A percentile compares a stretch with the other conserved stretches of the same genome.
phyloP scores from a whole-genome alignment of 306 rosid species.

The Astragalus glycyphyllos region DNA sequence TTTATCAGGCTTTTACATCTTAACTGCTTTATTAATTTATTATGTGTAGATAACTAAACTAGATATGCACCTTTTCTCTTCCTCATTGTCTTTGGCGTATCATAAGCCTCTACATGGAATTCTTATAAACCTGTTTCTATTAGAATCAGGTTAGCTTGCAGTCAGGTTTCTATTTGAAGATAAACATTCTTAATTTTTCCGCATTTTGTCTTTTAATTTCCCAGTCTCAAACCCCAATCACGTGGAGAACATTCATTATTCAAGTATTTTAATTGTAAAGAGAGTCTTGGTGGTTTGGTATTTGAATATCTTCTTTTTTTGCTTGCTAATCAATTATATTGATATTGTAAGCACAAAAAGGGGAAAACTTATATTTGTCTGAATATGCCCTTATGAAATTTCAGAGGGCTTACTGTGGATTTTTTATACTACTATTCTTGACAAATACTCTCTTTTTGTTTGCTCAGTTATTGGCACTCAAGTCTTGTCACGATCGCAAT shows the following conservation, averaged over 20 bases:
- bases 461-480: slow-evolving; percentile 79
- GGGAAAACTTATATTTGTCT: slow-evolving; percentile 6
- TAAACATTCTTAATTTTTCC: slow-evolving; percentile 11
- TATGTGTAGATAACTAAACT: background rate
- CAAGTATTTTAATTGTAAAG: slow-evolving; percentile 13
- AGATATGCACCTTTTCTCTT: background rate
- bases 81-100: slow-evolving; percentile 11
- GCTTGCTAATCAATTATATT: background rate
- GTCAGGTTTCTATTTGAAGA: slow-evolving; percentile 22
- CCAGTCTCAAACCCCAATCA: slow-evolving; percentile 16
- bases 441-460: slow-evolving; percentile 30
- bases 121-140: background rate
- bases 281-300: slow-evolving; percentile 25
- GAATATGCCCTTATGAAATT: slow-evolving; percentile 20
- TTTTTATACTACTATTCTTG: slow-evolving; percentile 29
- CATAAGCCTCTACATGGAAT: slow-evolving; percentile 7
- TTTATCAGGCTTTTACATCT: slow-evolving; percentile 18
- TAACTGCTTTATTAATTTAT: background rate
- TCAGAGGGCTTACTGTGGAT: background rate
- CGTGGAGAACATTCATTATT: background rate
- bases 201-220: background rate
- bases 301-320: slow-evolving; percentile 39
- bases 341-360: background rate
- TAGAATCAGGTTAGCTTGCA: slow-evolving; percentile 24
- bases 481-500: slow-evolving; percentile 94